phyloP scores from a whole-genome alignment of 345 rosid genomes.

The Populus tremula region DNA sequence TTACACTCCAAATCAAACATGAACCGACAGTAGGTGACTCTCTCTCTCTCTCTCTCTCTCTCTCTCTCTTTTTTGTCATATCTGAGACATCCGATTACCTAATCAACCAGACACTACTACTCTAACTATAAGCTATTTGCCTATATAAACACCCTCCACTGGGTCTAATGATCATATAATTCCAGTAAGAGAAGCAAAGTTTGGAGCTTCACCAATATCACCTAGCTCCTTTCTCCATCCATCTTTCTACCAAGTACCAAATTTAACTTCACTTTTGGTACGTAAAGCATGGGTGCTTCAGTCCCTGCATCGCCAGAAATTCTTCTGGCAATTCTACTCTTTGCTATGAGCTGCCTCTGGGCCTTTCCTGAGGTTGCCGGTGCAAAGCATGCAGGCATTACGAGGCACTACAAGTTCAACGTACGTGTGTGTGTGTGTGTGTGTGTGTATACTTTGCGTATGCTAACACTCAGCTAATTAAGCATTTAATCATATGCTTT shows the following conservation, averaged over 20 bases:
- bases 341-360: constrained; percentile 19
- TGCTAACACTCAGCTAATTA: too few relatives aligned
- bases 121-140: neutral
- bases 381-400: constrained; percentile 35
- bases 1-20: constrained; percentile 38
- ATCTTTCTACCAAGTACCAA: neutral
- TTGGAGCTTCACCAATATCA: neutral
- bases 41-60: constrained; percentile 1
- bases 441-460: too few relatives aligned
- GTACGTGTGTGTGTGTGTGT: constrained; percentile 41
- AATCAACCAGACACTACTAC: constrained; percentile 17
- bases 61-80: constrained; percentile 7
- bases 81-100: constrained; percentile 11
- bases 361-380: constrained; percentile 34
- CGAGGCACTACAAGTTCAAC: constrained; percentile 70
- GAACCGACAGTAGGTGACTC: constrained; percentile 33
- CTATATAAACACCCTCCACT: constrained; percentile 20
- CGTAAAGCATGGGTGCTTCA: constrained; percentile 21
- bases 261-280: too few relatives aligned
- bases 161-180: neutral
- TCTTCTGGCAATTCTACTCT: constrained; percentile 15
- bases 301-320: constrained; percentile 6
- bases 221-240: neutral
- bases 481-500: too few relatives aligned
- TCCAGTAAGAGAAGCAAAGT: neutral